Evolutionary conservation across 352 stramenopile genomes (phyloP).

Genomic region (Blastocystis sp.): DNA sequence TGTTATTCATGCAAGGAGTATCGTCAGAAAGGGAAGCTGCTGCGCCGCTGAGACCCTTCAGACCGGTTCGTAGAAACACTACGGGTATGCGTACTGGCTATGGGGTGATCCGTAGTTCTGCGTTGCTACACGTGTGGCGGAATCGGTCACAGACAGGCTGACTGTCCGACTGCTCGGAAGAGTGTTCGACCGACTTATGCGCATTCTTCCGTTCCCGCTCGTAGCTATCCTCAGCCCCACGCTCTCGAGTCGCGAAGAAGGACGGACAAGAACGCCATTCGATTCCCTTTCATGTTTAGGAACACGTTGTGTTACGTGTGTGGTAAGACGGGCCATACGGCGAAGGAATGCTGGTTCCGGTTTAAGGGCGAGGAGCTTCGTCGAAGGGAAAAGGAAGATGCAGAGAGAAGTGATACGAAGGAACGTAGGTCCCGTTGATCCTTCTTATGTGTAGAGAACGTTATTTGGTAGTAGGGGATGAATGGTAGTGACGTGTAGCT

Average conservation of each 20-base stretch:
- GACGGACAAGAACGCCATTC: no score
- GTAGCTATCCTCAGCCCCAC: neutral
- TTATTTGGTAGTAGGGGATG: neutral
- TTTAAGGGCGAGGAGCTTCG: neutral
- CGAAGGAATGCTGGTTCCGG: constrained; percentile 10
- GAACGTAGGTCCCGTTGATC: neutral
- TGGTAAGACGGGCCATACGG: constrained; percentile 12
- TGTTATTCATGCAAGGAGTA: neutral
- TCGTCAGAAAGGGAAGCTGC: neutral
- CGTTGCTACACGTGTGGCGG: constrained; percentile 23
- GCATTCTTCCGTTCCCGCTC: neutral
- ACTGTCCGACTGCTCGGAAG: neutral
- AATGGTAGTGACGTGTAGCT: neutral
- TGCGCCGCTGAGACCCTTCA: neutral
- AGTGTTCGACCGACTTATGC: neutral
- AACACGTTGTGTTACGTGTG: constrained; percentile 7
- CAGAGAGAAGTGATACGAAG: neutral
- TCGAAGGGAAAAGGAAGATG: neutral
- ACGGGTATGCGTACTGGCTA: neutral
- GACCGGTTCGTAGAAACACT: neutral
- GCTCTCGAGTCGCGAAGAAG: neutral
- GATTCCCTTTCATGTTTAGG: neutral
- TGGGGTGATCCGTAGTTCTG: neutral
- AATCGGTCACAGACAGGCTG: neutral
- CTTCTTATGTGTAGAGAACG: neutral